Percentiles rank a stretch among this genome's conserved stretches.
Conservation (phyloP, 768 basidiomycete genomes). For the Agaricus sinodeliciosus region DNA sequence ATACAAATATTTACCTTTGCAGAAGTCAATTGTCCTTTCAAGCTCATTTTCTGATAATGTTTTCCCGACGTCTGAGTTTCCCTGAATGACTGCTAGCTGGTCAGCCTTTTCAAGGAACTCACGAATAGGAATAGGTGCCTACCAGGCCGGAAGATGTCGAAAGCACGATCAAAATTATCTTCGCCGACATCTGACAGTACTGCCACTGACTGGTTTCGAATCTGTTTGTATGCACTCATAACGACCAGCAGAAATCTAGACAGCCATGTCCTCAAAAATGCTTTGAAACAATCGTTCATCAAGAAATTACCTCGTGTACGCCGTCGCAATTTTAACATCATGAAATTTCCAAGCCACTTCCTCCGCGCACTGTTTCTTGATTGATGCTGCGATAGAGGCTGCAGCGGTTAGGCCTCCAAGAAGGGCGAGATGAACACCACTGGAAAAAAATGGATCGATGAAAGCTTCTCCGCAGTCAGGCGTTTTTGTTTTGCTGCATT, state of each 20-base stretch:
- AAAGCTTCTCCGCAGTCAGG: slow-evolving; percentile 26
- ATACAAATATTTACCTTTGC: slow-evolving; percentile 12
- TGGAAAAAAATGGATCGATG: slow-evolving; percentile 62
- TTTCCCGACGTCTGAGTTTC: slow-evolving; percentile 22
- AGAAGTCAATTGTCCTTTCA: slow-evolving; percentile 32
- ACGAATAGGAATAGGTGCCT: background rate
- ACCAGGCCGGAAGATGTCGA: slow-evolving; percentile 37
- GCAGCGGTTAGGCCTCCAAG: slow-evolving; percentile 33
- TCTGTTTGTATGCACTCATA: slow-evolving; percentile 43
- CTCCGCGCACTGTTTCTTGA: slow-evolving; percentile 25
- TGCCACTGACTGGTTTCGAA: slow-evolving; percentile 30
- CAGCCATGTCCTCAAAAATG: background rate
- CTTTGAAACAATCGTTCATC: background rate
- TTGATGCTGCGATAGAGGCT: slow-evolving; percentile 23
- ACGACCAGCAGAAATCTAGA: slow-evolving; percentile 40
- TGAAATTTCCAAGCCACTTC: slow-evolving; percentile 23
- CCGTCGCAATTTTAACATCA: slow-evolving; percentile 23
- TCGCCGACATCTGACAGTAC: slow-evolving; percentile 39
- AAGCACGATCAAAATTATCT: slow-evolving; percentile 42
- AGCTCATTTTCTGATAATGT: slow-evolving; percentile 42
- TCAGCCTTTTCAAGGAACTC: background rate
- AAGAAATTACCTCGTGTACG: slow-evolving; percentile 25
- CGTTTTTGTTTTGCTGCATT: background rate
- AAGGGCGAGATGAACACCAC: slow-evolving; percentile 36
- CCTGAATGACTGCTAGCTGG: slow-evolving; percentile 18